phyloP scores from a whole-genome alignment of 768 basidiomycete genomes.

The Hericium coralloides region DNA sequence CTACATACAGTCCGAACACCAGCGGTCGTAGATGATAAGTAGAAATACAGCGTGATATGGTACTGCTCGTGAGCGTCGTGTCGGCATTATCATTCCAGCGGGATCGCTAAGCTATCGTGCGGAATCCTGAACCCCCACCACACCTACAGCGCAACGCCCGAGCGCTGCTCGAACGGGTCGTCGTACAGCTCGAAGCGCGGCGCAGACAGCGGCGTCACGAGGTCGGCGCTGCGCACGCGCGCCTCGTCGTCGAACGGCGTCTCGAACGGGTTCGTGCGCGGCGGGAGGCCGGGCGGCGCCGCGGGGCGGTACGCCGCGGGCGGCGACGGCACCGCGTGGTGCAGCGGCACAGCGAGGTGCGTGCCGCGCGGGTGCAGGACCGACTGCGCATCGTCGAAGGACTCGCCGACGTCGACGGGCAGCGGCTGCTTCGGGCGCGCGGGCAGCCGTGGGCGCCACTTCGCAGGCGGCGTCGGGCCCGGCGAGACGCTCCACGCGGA shows the following conservation, averaged over 20 bases:
- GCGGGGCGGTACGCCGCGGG: conserved; percentile 20
- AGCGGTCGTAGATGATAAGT: too few species aligned
- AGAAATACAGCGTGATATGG: too few species aligned
- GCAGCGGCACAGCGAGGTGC: conserved; percentile 9
- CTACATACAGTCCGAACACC: too few species aligned
- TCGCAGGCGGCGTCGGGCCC: conserved; percentile 15
- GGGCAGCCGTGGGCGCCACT: conserved; percentile 10
- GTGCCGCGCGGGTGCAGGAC: conserved; percentile 19
- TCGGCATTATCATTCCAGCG: too few species aligned
- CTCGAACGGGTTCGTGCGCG: conserved; percentile 50
- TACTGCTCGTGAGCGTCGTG: too few species aligned
- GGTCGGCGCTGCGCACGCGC: not conserved
- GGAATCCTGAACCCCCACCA: too few species aligned
- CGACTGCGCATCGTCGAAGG: conserved; percentile 15
- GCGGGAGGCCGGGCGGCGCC: conserved; percentile 24
- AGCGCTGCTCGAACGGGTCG: too few species aligned
- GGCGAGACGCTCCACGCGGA: conserved; percentile 26
- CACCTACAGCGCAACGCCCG: too few species aligned
- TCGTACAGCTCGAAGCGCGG: too few species aligned
- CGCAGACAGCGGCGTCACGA: too few species aligned
- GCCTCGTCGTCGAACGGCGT: conserved; percentile 75
- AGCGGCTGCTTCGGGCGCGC: conserved; percentile 26
- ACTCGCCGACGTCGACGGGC: conserved; percentile 25
- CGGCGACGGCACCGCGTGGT: conserved; percentile 33
- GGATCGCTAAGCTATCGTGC: too few species aligned